Evolutionary conservation across 1,139 yeast genomes (phyloP).

Genomic region (Candida glucosophila): DNA sequence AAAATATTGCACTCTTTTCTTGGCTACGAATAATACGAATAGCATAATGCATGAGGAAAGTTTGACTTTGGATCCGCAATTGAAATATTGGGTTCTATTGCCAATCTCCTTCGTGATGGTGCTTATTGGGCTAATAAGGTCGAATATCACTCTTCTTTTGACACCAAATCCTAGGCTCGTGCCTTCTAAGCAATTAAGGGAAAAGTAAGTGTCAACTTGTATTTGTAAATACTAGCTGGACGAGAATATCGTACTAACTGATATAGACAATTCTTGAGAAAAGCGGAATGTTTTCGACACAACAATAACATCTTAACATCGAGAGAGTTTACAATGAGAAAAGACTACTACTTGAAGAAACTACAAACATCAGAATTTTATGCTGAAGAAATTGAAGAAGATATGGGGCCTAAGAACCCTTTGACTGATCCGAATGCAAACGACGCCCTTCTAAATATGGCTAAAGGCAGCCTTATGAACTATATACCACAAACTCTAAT

Average conservation of each 20-base stretch:
- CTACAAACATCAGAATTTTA: slow-evolving; percentile 44
- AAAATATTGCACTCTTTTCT: too few species aligned
- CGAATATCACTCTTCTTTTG: slow-evolving; percentile 55
- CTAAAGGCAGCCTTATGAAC: slow-evolving; percentile 73
- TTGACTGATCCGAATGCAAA: slow-evolving; percentile 62
- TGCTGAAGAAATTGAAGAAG: slow-evolving; percentile 36
- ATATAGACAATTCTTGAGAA: slow-evolving; percentile 41
- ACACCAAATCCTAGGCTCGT: slow-evolving; percentile 51
- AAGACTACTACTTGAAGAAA: slow-evolving; percentile 32
- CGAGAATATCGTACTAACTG: slow-evolving; percentile 5
- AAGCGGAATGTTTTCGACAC: slow-evolving; percentile 44
- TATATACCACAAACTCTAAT: slow-evolving; percentile 86
- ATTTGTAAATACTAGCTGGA: background rate
- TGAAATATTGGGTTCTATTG: slow-evolving; percentile 82
- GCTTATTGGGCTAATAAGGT: slow-evolving; percentile 74
- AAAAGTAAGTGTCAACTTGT: slow-evolving; percentile 32
- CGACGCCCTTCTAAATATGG: slow-evolving; percentile 73
- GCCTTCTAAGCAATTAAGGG: slow-evolving; percentile 46
- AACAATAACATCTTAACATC: slow-evolving; percentile 39
- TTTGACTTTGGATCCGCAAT: slow-evolving; percentile 61
- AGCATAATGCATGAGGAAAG: too few species aligned
- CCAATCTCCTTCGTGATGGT: slow-evolving; percentile 92
- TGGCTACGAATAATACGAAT: too few species aligned
- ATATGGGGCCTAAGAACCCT: slow-evolving; percentile 47
- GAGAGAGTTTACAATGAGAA: slow-evolving; percentile 42